These are phyloP conservation scores for Stentor roeselii DNA, from an alignment of 73 alveolate species.

Conservation along the genomic window DNA sequence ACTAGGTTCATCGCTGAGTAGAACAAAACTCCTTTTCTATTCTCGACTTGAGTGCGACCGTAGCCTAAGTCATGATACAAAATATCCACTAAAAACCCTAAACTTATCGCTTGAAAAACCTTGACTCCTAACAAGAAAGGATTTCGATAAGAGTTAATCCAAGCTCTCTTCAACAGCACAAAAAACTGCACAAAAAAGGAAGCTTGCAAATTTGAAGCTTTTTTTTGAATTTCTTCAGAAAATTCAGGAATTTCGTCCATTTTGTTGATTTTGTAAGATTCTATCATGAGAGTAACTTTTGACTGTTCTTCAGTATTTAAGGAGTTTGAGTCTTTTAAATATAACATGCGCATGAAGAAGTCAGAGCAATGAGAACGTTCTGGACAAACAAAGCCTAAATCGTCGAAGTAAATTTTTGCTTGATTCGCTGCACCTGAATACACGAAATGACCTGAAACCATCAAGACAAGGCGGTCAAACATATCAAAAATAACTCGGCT, in stretches of 20 bases:
- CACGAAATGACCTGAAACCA: conserved; percentile 53
- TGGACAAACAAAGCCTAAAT: conserved; percentile 46
- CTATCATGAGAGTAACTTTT: background rate
- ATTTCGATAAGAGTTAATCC: background rate
- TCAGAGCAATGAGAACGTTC: conserved; percentile 53
- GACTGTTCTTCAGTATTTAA: background rate
- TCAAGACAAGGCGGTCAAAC: conserved; percentile 55
- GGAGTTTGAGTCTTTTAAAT: background rate
- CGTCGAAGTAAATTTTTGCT: conserved; percentile 33
- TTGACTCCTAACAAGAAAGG: background rate
- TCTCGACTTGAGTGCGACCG: background rate
- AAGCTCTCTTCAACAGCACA: background rate
- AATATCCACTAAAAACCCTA: background rate
- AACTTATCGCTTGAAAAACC: background rate
- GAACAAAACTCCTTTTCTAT: conserved; percentile 11
- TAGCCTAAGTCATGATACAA: background rate
- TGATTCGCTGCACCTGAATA: conserved; percentile 57
- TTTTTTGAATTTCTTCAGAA: background rate
- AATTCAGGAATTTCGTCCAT: background rate
- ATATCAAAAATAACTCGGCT: conserved; percentile 44
- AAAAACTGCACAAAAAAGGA: background rate
- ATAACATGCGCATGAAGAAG: background rate
- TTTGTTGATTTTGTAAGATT: background rate
- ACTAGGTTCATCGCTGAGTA: background rate
- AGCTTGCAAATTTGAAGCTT: background rate